These are phyloP conservation scores for Sporisorium exsertum DNA, from an alignment of 1,284 basidiomycete genomes.

Conservation along the genomic window DNA sequence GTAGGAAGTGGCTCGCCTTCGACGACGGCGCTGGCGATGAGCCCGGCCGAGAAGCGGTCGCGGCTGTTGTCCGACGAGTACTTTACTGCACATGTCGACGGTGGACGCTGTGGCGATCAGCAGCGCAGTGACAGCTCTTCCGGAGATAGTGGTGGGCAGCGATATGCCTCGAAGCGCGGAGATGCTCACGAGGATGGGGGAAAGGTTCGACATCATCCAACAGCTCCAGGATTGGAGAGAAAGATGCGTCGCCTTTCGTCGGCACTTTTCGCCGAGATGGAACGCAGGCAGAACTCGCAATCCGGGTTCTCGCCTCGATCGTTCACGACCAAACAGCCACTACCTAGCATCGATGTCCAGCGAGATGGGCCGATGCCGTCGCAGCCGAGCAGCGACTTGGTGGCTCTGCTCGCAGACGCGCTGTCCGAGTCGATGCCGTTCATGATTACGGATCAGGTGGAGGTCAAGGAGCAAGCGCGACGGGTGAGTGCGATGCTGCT, in stretches of 20 bases:
- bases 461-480: constrained; percentile 34
- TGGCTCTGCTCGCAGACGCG: constrained; percentile 42
- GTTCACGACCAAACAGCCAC: constrained; percentile 2
- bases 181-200: not conserved
- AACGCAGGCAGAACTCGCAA: constrained; percentile 30
- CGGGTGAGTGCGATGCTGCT: constrained; percentile 49
- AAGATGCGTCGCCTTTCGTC: constrained; percentile 40
- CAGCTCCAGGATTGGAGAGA: constrained; percentile 19
- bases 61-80: constrained; percentile 34
- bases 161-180: not conserved
- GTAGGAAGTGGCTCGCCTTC: constrained; percentile 5
- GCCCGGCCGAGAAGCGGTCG: constrained; percentile 38
- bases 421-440: constrained; percentile 42
- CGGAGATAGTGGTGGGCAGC: not conserved
- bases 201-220: not conserved
- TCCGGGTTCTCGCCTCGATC: constrained; percentile 30
- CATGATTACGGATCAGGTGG: constrained; percentile 7
- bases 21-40: constrained; percentile 10
- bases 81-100: constrained; percentile 35
- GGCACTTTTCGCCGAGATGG: constrained; percentile 46
- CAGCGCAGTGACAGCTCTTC: constrained; percentile 11
- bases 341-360: constrained; percentile 14
- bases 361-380: not conserved
- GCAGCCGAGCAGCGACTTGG: constrained; percentile 19
- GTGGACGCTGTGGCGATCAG: not conserved